Conservation (phyloP, 164 flowering plant genomes). For the Piper betle region DNA sequence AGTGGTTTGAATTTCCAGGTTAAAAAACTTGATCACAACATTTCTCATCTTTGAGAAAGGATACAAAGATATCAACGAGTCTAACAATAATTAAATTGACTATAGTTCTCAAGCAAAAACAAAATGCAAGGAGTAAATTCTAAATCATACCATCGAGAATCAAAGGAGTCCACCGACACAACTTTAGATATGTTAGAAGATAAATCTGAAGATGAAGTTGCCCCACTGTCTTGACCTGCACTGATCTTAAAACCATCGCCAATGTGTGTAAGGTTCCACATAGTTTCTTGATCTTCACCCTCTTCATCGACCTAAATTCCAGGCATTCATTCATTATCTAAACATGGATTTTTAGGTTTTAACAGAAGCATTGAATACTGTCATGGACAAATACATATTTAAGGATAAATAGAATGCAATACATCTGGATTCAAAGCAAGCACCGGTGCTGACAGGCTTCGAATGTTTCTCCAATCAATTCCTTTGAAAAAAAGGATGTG, state of each 20-base stretch:
- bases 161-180: conserved; percentile 95
- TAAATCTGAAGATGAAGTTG: conserved; percentile 53
- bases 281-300: conserved; percentile 40
- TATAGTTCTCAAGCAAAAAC: background rate
- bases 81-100: background rate
- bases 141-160: conserved; percentile 74
- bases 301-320: conserved; percentile 22
- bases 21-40: background rate
- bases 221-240: conserved; percentile 25
- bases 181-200: conserved; percentile 42
- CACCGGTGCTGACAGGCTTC: conserved; percentile 50
- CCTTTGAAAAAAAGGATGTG: conserved; percentile 83
- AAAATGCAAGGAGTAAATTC: background rate
- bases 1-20: no score
- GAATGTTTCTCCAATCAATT: conserved; percentile 66
- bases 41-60: background rate
- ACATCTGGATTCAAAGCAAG: conserved; percentile 54
- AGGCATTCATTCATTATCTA: conserved; percentile 6
- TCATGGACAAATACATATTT: background rate
- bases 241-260: conserved; percentile 46
- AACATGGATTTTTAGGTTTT: background rate
- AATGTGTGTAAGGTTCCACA: conserved; percentile 70
- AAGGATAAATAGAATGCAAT: conserved; percentile 5
- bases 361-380: no score
- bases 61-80: background rate